These are phyloP conservation scores for Wallacemonas sp. DNA, from an alignment of 208 protist genomes.

Conservation along the genomic window DNA sequence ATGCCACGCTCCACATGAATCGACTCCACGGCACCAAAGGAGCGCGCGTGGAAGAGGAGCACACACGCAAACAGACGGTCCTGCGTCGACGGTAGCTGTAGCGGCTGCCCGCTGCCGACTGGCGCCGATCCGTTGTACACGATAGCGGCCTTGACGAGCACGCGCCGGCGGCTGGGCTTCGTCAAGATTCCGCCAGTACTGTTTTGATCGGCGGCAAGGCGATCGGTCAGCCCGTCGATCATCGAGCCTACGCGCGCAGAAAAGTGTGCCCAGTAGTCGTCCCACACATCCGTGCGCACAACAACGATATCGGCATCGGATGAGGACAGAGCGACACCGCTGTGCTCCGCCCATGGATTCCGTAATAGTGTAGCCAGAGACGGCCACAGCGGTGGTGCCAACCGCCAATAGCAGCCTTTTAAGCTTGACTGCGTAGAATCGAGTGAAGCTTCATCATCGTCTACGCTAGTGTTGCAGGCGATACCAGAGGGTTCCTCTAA, in stretches of 20 bases:
- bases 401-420: not conserved
- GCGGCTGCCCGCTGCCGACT: too few relatives aligned
- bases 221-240: constrained; percentile 10
- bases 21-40: constrained; percentile 59
- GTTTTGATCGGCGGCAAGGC: not conserved
- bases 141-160: constrained; percentile 13
- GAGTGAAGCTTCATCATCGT: too few relatives aligned
- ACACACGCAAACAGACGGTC: too few relatives aligned
- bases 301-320: too few relatives aligned
- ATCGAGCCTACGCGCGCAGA: not conserved
- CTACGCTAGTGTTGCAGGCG: too few relatives aligned
- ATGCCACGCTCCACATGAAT: constrained; percentile 28
- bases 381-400: not conserved
- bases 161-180: constrained; percentile 6
- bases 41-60: constrained; percentile 24
- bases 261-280: constrained; percentile 54
- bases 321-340: constrained; percentile 11
- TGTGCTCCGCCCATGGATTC: not conserved
- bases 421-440: too few relatives aligned
- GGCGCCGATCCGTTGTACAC: too few relatives aligned
- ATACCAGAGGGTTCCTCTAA: too few relatives aligned
- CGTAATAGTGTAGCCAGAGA: not conserved
- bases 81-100: too few relatives aligned
- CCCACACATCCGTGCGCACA: constrained; percentile 41
- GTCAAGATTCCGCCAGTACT: constrained; percentile 11